phyloP scores from a whole-genome alignment of 2,329 filamentous ascomycete species.

The Fusarium solani-melongenae region DNA sequence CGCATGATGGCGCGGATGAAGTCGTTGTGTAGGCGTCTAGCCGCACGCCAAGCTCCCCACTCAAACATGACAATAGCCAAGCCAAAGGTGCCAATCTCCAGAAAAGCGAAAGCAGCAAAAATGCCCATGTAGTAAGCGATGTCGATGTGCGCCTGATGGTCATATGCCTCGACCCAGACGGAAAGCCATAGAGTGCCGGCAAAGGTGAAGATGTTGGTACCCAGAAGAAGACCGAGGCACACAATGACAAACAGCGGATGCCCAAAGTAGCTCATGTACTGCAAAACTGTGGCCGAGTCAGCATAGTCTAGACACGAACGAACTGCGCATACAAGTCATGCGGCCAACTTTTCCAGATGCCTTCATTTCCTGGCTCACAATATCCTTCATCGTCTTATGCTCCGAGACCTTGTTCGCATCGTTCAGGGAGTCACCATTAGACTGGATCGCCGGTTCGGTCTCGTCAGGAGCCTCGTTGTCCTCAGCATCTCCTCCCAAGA shows the following conservation, averaged over 20 bases:
- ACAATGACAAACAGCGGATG: constrained; percentile 55
- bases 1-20: constrained; percentile 64
- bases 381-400: constrained; percentile 53
- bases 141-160: constrained; percentile 55
- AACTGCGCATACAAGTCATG: constrained; percentile 52
- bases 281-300: constrained; percentile 52
- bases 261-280: constrained; percentile 65
- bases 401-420: constrained; percentile 48
- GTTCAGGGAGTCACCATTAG: constrained; percentile 45
- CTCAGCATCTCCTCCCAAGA: constrained; percentile 49
- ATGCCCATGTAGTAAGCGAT: constrained; percentile 64
- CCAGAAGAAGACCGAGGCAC: constrained; percentile 53
- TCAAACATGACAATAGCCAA: constrained; percentile 60
- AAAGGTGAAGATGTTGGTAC: constrained; percentile 56
- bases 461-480: constrained; percentile 45
- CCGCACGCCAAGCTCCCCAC: constrained; percentile 67
- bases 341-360: constrained; percentile 58
- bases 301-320: not conserved
- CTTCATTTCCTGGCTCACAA: constrained; percentile 61
- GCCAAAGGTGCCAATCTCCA: constrained; percentile 56
- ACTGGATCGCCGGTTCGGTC: constrained; percentile 44
- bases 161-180: constrained; percentile 65
- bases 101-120: constrained; percentile 59
- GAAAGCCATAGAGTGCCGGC: constrained; percentile 61
- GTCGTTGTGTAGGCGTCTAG: constrained; percentile 61